phyloP scores from a whole-genome alignment of 164 flowering plant species.

The Litsea cubeba region DNA sequence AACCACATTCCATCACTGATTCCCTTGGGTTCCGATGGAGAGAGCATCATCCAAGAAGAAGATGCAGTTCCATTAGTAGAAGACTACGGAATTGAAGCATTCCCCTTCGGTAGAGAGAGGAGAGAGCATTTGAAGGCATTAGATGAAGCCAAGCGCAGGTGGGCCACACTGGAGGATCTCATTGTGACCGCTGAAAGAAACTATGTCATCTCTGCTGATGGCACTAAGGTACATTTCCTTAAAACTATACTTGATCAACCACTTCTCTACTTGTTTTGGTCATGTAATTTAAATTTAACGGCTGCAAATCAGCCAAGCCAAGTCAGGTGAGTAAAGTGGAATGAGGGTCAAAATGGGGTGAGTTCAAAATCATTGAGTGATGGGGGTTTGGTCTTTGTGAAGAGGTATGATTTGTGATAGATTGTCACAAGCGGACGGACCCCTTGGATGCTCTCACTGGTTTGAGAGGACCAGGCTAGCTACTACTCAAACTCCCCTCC shows the following conservation, averaged over 20 bases:
- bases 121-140: constrained; percentile 36
- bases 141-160: constrained; percentile 33
- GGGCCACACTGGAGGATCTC: constrained; percentile 43
- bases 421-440: too few relatives aligned
- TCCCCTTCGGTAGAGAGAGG: constrained; percentile 44
- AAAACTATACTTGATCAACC: background rate
- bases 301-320: background rate
- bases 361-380: too few relatives aligned
- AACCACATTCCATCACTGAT: constrained; percentile 40
- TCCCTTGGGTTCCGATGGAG: constrained; percentile 26
- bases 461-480: background rate
- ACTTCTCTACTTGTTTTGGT: background rate
- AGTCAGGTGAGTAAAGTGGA: too few relatives aligned
- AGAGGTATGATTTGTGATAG: too few relatives aligned
- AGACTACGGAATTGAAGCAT: constrained; percentile 54
- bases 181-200: constrained; percentile 27
- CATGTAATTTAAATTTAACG: too few relatives aligned
- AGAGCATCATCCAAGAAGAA: constrained; percentile 17
- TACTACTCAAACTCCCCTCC: background rate
- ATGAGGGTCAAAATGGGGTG: too few relatives aligned
- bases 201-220: constrained; percentile 32
- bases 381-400: too few relatives aligned
- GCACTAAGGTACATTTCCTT: constrained; percentile 25
- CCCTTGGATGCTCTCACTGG: too few relatives aligned
- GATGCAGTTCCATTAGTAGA: constrained; percentile 37